phyloP scores from a whole-genome alignment of 306 rosid species.

The Inga laurina region DNA sequence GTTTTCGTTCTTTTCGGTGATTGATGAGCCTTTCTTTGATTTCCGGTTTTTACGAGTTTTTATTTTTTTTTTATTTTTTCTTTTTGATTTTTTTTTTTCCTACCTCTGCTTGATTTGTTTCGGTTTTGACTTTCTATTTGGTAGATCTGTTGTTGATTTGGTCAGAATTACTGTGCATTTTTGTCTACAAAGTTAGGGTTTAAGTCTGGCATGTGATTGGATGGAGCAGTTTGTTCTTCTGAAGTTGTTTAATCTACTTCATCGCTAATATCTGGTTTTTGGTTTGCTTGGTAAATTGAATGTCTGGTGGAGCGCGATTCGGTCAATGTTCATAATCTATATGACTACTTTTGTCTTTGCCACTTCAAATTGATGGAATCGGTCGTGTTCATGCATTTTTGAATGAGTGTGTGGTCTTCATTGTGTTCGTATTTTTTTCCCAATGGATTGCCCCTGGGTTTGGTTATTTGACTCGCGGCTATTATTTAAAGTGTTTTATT shows the following conservation, averaged over 20 bases:
- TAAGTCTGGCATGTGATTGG: background rate
- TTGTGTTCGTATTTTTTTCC: background rate
- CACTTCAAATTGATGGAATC: background rate
- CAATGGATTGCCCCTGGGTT: background rate
- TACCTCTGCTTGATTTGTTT: background rate
- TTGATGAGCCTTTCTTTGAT: background rate
- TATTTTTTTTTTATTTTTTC: background rate
- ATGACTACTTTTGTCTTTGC: background rate
- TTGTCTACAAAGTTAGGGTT: background rate
- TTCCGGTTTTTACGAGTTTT: background rate
- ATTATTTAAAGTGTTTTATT: background rate
- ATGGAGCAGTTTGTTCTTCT: background rate
- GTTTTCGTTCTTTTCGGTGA: background rate
- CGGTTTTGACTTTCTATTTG: background rate
- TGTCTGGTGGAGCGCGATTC: background rate
- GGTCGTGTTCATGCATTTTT: background rate
- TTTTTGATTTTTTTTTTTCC: background rate
- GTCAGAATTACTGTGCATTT: background rate
- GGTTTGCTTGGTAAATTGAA: background rate
- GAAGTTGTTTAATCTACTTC: background rate
- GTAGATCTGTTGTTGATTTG: constrained; percentile 21
- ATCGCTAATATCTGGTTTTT: background rate
- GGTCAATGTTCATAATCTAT: background rate
- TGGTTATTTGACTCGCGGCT: background rate
- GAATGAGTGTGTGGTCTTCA: background rate